Evolutionary conservation across 2,329 filamentous ascomycete genomes (phyloP).

Genomic region (Microcyclosporella mali): DNA sequence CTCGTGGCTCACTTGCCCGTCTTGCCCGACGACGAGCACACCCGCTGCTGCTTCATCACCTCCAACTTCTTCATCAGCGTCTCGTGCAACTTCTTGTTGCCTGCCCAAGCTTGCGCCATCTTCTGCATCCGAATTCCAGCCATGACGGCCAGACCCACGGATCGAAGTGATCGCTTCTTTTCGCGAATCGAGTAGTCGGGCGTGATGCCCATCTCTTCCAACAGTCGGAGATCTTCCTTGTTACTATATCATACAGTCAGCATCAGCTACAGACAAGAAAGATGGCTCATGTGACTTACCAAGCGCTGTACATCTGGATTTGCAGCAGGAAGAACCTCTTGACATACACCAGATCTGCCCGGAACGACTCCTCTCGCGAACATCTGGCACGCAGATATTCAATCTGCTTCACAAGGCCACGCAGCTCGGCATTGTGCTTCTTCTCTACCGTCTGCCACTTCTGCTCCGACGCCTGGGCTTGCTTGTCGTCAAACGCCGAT

Average conservation of each 20-base stretch:
- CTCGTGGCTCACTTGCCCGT: neutral
- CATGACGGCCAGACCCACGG: conserved; percentile 45
- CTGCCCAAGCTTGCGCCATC: conserved; percentile 45
- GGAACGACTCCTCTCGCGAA: conserved; percentile 71
- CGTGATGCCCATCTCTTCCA: conserved; percentile 72
- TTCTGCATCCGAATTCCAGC: conserved; percentile 48
- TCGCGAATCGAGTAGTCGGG: conserved; percentile 44
- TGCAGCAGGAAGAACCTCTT: conserved; percentile 78
- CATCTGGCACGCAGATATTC: conserved; percentile 80
- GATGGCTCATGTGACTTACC: conserved; percentile 56
- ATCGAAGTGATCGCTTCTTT: conserved; percentile 42
- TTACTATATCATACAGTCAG: conserved; percentile 56
- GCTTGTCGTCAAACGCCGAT: conserved; percentile 20
- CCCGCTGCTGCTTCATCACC: conserved; percentile 34
- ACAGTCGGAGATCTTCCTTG: conserved; percentile 78
- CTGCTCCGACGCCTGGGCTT: conserved; percentile 33
- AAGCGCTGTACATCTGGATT: conserved; percentile 78
- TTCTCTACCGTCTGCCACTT: conserved; percentile 60
- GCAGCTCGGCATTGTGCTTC: conserved; percentile 67
- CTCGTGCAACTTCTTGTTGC: conserved; percentile 45
- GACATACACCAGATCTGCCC: conserved; percentile 73
- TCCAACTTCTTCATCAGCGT: conserved; percentile 42
- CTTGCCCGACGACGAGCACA: conserved; percentile 2
- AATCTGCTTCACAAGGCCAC: conserved; percentile 81
- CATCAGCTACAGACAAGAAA: neutral